phyloP scores from a whole-genome alignment of 2,329 filamentous ascomycete genomes.

The Knoxdaviesia proteae region DNA sequence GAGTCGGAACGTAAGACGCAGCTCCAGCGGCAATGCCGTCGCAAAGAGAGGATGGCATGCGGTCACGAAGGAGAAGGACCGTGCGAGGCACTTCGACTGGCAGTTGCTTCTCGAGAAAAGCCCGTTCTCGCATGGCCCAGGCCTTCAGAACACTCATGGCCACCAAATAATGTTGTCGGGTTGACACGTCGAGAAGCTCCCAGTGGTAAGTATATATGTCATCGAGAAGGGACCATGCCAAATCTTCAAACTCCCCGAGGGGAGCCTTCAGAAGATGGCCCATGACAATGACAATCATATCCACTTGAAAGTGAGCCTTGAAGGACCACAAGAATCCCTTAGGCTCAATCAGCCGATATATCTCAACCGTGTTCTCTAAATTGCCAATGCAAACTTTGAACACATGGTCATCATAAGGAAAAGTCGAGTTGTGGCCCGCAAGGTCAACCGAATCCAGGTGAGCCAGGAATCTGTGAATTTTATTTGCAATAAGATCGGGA shows the following conservation, averaged over 20 bases:
- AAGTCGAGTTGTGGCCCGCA: conserved; percentile 24
- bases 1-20: neutral
- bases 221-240: conserved; percentile 28
- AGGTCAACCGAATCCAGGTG: conserved; percentile 25
- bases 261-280: conserved; percentile 29
- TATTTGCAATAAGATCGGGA: conserved; percentile 25
- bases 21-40: conserved; percentile 9
- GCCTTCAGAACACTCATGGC: conserved; percentile 27
- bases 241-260: conserved; percentile 27
- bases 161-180: conserved; percentile 21
- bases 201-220: conserved; percentile 25
- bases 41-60: conserved; percentile 16
- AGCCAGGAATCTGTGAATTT: conserved; percentile 24
- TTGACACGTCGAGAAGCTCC: conserved; percentile 27
- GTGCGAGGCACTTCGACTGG: conserved; percentile 21
- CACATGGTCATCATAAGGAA: conserved; percentile 27
- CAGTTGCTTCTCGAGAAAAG: conserved; percentile 16
- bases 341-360: conserved; percentile 20
- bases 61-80: conserved; percentile 21
- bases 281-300: conserved; percentile 32
- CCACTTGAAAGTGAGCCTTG: conserved; percentile 31
- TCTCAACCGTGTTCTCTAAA: conserved; percentile 23
- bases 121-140: conserved; percentile 28
- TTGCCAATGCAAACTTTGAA: conserved; percentile 31
- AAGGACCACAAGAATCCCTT: conserved; percentile 34